Conservation (phyloP, 2,329 filamentous ascomycete genomes). For the Intubia oerlemansii region DNA sequence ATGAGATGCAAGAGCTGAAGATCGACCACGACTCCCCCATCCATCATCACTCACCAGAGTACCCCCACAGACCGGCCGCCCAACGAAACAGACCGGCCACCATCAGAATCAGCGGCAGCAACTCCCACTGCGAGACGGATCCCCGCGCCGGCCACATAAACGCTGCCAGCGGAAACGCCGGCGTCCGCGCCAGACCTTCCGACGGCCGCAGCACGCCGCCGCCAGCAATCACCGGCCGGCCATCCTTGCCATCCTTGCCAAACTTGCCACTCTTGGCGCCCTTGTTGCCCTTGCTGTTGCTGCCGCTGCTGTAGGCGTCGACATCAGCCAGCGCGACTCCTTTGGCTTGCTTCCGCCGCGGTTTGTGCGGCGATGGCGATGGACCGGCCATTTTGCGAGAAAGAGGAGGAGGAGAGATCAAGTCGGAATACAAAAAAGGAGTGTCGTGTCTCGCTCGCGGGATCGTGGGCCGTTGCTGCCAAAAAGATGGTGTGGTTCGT, state of each 20-base stretch:
- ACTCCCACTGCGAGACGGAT: conserved; percentile 75
- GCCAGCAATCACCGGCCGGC: background rate
- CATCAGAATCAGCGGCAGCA: conserved; percentile 76
- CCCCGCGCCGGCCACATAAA: conserved; percentile 84
- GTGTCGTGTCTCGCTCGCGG: too few species aligned
- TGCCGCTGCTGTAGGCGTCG: conserved; percentile 1
- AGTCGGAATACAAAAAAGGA: too few species aligned
- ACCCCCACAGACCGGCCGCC: conserved; percentile 83
- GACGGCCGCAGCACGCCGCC: background rate
- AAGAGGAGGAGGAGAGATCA: too few species aligned
- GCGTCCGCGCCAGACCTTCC: conserved; percentile 20
- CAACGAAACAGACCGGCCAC: conserved; percentile 78
- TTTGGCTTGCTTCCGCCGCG: conserved; percentile 35
- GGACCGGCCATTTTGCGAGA: conserved; percentile 21
- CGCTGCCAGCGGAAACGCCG: conserved; percentile 77
- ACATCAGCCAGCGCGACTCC: conserved; percentile 2
- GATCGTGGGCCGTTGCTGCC: too few species aligned
- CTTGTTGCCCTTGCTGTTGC: background rate
- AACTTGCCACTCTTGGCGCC: too few species aligned
- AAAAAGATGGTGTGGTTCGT: too few species aligned
- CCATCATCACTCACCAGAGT: conserved; percentile 73
- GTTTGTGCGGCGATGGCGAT: conserved; percentile 33
- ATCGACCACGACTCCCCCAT: too few species aligned
- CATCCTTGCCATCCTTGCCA: too few species aligned
- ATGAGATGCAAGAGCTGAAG: too few species aligned